These are phyloP conservation scores for Tetrapyrgos nigripes DNA, from an alignment of 1,284 basidiomycete species.

Conservation along the genomic window DNA sequence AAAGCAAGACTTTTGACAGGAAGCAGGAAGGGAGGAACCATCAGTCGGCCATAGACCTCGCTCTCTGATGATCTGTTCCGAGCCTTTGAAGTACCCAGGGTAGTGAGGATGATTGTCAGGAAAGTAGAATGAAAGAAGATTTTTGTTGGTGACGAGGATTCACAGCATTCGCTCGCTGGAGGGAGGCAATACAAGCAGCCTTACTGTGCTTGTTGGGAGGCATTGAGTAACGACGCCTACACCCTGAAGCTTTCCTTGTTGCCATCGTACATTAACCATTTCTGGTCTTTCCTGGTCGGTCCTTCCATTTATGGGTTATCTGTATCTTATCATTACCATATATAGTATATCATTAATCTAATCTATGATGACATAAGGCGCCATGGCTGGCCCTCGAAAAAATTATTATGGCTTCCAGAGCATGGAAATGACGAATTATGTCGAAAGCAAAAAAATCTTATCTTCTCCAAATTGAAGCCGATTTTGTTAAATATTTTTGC, in stretches of 20 bases:
- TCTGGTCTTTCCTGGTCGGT: not conserved
- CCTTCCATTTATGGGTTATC: not conserved
- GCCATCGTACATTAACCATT: not conserved
- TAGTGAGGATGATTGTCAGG: slow-evolving; percentile 32
- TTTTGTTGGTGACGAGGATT: not conserved
- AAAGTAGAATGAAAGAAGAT: slow-evolving; percentile 34
- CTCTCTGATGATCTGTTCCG: slow-evolving; percentile 36
- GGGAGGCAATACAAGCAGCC: not conserved
- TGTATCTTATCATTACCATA: not conserved
- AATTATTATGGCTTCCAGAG: not conserved
- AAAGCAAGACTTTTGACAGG: slow-evolving; percentile 19
- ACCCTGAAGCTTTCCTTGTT: not conserved
- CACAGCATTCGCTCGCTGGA: not conserved
- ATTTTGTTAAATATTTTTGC: not conserved
- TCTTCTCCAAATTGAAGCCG: not conserved
- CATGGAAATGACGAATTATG: not conserved
- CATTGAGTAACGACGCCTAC: too few species aligned
- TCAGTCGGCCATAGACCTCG: slow-evolving; percentile 39
- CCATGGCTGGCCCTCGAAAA: not conserved
- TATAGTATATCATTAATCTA: not conserved
- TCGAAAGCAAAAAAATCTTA: not conserved
- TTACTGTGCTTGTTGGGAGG: not conserved
- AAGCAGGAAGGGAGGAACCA: slow-evolving; percentile 11
- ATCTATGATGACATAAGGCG: not conserved
- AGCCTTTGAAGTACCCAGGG: slow-evolving; percentile 40